Evolutionary conservation across 1,284 basidiomycete genomes (phyloP).

Genomic region (Cystobasidiaceae sp.): DNA sequence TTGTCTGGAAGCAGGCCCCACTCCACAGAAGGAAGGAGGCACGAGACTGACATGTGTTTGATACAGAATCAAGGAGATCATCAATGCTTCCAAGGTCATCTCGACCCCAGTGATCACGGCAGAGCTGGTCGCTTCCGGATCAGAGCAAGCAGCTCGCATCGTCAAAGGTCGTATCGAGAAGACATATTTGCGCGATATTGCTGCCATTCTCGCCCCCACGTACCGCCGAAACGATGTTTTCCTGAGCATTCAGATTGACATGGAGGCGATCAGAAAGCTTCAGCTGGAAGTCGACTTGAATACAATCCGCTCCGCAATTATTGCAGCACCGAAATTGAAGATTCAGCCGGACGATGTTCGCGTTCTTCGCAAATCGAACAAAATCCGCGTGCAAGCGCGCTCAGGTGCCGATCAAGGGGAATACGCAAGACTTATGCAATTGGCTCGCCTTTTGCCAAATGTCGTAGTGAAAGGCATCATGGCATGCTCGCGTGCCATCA

Average conservation of each 20-base stretch:
- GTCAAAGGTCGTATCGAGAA: slow-evolving; percentile 96
- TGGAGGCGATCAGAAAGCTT: slow-evolving; percentile 79
- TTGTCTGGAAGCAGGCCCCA: neutral
- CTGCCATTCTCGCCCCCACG: slow-evolving; percentile 88
- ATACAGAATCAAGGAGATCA: slow-evolving; percentile 87
- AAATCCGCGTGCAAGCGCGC: slow-evolving; percentile 69
- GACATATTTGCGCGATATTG: slow-evolving; percentile 88
- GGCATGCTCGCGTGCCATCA: slow-evolving; percentile 80
- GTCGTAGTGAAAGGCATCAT: slow-evolving; percentile 89
- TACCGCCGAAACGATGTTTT: slow-evolving; percentile 92
- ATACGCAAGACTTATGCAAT: slow-evolving; percentile 78
- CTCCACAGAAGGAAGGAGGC: neutral
- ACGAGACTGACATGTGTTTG: neutral
- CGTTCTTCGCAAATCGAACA: slow-evolving; percentile 54
- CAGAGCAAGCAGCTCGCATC: slow-evolving; percentile 86
- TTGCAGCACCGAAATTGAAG: slow-evolving; percentile 82
- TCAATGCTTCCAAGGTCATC: slow-evolving; percentile 95
- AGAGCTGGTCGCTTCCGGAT: slow-evolving; percentile 76
- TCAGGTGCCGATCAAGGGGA: slow-evolving; percentile 70
- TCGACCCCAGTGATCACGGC: slow-evolving; percentile 98
- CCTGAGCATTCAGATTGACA: slow-evolving; percentile 88
- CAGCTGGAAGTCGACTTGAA: slow-evolving; percentile 89
- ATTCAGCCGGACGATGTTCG: slow-evolving; percentile 59
- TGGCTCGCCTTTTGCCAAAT: slow-evolving; percentile 71
- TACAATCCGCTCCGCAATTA: slow-evolving; percentile 87